These are phyloP conservation scores for Fraxinus sp. DNA, from an alignment of 305 asterid species.

Conservation along the genomic window DNA sequence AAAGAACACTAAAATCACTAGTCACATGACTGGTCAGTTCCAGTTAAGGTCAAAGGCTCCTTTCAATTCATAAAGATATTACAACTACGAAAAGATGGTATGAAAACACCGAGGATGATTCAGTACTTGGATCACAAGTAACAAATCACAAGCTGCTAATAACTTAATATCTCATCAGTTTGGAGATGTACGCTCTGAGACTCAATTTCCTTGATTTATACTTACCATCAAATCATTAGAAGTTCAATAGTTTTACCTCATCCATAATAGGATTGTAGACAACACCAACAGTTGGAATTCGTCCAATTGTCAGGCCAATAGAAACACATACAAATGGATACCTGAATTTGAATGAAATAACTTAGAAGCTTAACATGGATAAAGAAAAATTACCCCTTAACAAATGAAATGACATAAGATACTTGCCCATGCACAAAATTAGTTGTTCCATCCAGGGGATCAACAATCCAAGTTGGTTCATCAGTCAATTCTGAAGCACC, in stretches of 20 bases:
- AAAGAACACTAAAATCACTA: neutral
- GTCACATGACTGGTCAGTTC: neutral
- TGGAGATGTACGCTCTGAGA: neutral
- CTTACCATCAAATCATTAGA: neutral
- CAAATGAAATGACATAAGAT: slow-evolving; percentile 14
- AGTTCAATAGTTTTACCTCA: slow-evolving; percentile 56
- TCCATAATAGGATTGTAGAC: slow-evolving; percentile 89
- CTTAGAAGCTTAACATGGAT: slow-evolving; percentile 2
- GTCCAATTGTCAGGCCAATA: slow-evolving; percentile 79
- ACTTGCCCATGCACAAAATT: slow-evolving; percentile 92
- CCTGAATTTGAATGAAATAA: slow-evolving; percentile 43
- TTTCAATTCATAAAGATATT: neutral
- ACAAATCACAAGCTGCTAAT: neutral
- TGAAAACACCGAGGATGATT: slow-evolving; percentile 5
- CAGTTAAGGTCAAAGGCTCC: neutral
- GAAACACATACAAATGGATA: slow-evolving; percentile 96
- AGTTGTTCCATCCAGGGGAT: slow-evolving; percentile 96
- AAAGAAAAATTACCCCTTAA: neutral
- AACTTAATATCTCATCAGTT: slow-evolving; percentile 6
- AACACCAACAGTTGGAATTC: slow-evolving; percentile 79
- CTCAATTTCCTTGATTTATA: neutral
- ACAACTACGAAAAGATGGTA: slow-evolving; percentile 13
- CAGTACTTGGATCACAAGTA: neutral
- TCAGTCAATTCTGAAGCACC: slow-evolving; percentile 76
- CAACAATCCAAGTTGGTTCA: slow-evolving; percentile 98